Evolutionary conservation across 192 early-diverging fungal genomes (phyloP), one percentile per base, ranked within the genome.

Genomic region (Coemansia sp.): DNA sequence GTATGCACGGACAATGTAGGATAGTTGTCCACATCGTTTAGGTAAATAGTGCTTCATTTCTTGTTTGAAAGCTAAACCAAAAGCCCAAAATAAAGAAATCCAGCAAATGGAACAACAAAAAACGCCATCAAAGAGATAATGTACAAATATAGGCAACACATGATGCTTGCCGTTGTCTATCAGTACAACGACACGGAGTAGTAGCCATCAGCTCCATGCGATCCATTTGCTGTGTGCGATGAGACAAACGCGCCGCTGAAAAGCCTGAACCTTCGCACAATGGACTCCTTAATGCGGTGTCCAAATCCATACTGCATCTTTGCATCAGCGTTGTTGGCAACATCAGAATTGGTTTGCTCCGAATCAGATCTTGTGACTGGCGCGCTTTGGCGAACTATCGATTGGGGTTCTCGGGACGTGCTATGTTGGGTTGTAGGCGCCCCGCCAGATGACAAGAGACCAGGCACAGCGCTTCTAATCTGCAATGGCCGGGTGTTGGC

Each of bases 351-450:
- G 5, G 76, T 78, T 42, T 78, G 76, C 52, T 78, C 76, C 5
- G 76, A 78, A 32, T 69, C 61, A 0, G 70, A 78, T 67, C 76
- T 41, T n/a, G 42, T 51, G 12, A 78, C 70, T 11, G 57, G 69
- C 4, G 69, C 63, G 45, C 59, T 68, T 40, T 60, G 66, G 1
- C 21, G 54, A 7, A 40, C 47, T 13, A 47, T 13, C 5, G 59
- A 13, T 19, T 41, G 19, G 37, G 13, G 4, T 22, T 19, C 57
- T 6, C 8, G 8, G 39, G 39, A 18, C 8, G 15, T 9, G 8
- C n/a, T 3, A 41, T 19, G 22, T 16, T 9, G 12, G 7, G 21
- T 16, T n/a, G n/a, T 15, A 19, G 39, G 1, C 6, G 37, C 57
- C 36, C 11, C 37, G 37, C 36, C 40, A 22, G 5, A 26, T 37